Conservation (phyloP, 2,329 filamentous ascomycete genomes). For the Sordariomycetes sp. region DNA sequence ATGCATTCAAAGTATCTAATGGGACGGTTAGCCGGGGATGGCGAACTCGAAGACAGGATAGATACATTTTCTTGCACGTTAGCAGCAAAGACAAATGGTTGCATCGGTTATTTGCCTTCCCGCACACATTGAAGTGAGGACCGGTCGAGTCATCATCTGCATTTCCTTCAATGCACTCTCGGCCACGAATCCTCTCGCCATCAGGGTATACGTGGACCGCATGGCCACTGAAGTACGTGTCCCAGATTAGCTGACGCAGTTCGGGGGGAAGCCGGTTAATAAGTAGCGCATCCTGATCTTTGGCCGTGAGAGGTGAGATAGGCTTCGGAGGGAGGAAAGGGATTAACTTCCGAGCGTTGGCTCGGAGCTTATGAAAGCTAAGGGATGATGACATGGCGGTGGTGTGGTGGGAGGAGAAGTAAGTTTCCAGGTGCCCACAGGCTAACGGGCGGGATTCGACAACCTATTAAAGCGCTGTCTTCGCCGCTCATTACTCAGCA, state of each 20-base stretch:
- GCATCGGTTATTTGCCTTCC: constrained; percentile 3
- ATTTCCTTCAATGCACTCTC: constrained; percentile 10
- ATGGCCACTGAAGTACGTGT: constrained; percentile 8
- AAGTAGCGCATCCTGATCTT: constrained; percentile 8
- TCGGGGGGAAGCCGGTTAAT: constrained; percentile 9
- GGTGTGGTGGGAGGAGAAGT: not conserved
- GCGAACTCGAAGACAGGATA: constrained; percentile 3
- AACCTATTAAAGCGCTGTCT: not conserved
- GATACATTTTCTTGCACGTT: constrained; percentile 9
- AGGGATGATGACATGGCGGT: constrained; percentile 5
- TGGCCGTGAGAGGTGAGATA: constrained; percentile 8
- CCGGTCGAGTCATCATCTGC: constrained; percentile 1
- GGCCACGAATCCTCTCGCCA: constrained; percentile 4
- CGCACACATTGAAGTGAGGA: not conserved
- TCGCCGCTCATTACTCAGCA: too few species aligned
- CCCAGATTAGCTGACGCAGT: constrained; percentile 9
- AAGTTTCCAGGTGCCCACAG: constrained; percentile 1
- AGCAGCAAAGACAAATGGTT: constrained; percentile 7
- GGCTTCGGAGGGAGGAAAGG: constrained; percentile 8
- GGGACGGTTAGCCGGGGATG: constrained; percentile 5
- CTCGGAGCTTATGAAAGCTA: constrained; percentile 5
- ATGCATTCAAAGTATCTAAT: constrained; percentile 10
- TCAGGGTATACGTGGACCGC: constrained; percentile 6
- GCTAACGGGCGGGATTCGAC: not conserved
- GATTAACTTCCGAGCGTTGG: constrained; percentile 8